Evolutionary conservation across 1,139 yeast species (phyloP).

Genomic region (Blastobotrys illinoisensis): DNA sequence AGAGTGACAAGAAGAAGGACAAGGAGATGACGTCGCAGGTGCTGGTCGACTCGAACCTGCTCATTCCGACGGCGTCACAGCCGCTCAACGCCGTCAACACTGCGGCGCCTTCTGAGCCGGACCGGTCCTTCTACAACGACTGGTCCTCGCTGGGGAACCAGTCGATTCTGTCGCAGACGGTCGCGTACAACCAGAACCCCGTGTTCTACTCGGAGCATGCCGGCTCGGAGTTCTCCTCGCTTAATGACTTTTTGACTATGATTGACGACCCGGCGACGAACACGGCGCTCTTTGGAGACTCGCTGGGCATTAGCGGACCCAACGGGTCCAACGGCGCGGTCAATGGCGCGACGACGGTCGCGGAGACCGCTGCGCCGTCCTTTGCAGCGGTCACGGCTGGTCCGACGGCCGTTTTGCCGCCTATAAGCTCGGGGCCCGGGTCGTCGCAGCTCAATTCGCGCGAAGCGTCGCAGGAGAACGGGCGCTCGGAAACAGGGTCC

Average conservation of each 20-base stretch:
- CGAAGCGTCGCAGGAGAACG: conserved; percentile 6
- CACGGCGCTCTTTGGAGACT: background rate
- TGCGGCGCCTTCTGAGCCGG: background rate
- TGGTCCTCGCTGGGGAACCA: conserved; percentile 24
- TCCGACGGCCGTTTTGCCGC: background rate
- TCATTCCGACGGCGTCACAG: conserved; percentile 1
- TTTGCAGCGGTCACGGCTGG: background rate
- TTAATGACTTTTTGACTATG: conserved; percentile 85
- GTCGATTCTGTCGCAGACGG: conserved; percentile 22
- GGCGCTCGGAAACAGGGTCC: conserved; percentile 11
- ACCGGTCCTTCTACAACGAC: conserved; percentile 12
- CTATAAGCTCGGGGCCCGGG: background rate
- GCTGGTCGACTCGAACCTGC: conserved; percentile 1
- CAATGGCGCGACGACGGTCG: no score
- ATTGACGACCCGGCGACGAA: conserved; percentile 66
- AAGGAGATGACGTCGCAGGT: conserved; percentile 2
- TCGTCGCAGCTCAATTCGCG: conserved; percentile 3
- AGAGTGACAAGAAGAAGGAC: conserved; percentile 9
- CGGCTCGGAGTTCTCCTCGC: conserved; percentile 85
- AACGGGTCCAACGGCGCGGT: no score
- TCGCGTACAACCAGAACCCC: conserved; percentile 35
- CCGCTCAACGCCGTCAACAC: background rate
- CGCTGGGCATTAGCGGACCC: background rate
- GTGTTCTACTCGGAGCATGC: conserved; percentile 87
- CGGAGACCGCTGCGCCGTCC: background rate